phyloP scores from a whole-genome alignment of 805 yeast species.

The Metschnikowia kunwiensis region DNA sequence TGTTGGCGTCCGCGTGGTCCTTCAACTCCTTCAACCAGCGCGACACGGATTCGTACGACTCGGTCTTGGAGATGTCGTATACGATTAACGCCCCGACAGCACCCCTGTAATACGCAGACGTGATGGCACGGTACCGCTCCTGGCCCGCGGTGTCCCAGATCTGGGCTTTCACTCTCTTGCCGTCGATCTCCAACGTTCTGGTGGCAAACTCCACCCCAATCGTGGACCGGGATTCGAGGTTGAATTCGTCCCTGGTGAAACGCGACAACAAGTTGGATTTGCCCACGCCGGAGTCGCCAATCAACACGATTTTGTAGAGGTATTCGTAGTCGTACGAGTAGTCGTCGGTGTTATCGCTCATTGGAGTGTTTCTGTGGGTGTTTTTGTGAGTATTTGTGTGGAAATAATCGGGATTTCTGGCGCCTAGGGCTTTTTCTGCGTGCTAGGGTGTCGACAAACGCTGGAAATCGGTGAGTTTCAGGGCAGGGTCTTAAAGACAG shows the following conservation, averaged over 20 bases:
- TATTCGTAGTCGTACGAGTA: slow-evolving; percentile 76
- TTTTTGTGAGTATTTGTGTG: too few species aligned
- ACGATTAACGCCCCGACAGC: slow-evolving; percentile 97
- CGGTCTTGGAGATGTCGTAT: slow-evolving; percentile 90
- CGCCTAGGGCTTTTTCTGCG: too few species aligned
- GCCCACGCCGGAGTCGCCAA: slow-evolving; percentile 97
- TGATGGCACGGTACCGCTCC: slow-evolving; percentile 96
- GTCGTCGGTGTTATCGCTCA: slow-evolving; percentile 41
- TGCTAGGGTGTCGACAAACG: too few species aligned
- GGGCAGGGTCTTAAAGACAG: too few species aligned
- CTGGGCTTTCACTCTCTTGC: slow-evolving; percentile 82
- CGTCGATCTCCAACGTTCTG: slow-evolving; percentile 84
- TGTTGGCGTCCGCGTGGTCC: slow-evolving; percentile 91
- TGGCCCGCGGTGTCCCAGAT: slow-evolving; percentile 99
- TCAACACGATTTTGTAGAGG: slow-evolving; percentile 86
- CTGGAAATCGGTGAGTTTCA: too few species aligned
- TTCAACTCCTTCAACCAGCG: slow-evolving; percentile 89
- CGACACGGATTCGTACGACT: slow-evolving; percentile 77
- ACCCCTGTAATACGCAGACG: slow-evolving; percentile 95
- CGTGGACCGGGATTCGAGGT: slow-evolving; percentile 88
- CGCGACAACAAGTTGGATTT: slow-evolving; percentile 90
- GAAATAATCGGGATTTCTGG: too few species aligned
- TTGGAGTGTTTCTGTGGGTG: slow-evolving; percentile 1
- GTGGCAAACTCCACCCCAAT: slow-evolving; percentile 99
- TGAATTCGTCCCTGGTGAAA: slow-evolving; percentile 93